Evolutionary conservation across 2,329 filamentous ascomycete species (phyloP), one percentile per base, ranked within the genome.

Genomic region (Pestalotiopsis sp.): DNA sequence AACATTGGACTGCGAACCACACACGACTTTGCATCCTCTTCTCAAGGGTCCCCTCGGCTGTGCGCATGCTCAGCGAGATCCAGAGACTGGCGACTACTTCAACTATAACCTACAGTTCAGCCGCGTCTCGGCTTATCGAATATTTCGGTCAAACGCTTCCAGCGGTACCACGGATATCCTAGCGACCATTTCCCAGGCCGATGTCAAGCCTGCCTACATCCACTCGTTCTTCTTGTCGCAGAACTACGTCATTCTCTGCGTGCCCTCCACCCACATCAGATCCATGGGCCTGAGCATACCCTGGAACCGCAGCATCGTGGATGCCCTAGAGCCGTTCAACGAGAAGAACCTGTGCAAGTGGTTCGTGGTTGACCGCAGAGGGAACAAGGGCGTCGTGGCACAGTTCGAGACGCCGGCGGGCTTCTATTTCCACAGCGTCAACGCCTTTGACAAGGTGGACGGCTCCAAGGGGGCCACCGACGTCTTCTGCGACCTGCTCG

Each of bases 381-480:
- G 83, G 2, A 86, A 84, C 3, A 84, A 84, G 62, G 93, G 93
- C 0, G 81, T 96, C 0, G 85, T 96, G 0, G 91, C 88, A 7
- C 87, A 85, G 1, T 95, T 92, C 74, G 86, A 90, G 20, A 91
- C 88, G 17, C 85, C 88, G 0, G 86, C 92, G 0, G 90, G 90
- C 61, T 97, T 95, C 82, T 91, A 89, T 79, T 97, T 97, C 78
- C 93, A 97, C 79, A 88, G 88, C 0, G 83, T 93, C 76, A 97
- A 97, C 72, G 88, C 92, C 0, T 96, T 90, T 76, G 92, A 95
- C 74, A 87, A 93, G 71, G 71, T 74, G 0, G 77, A 81, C 38
- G 80, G 79, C 5, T 72, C 63, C 1, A 80, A 83, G 1, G 73
- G 76, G 0, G 76, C 75, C 0, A 68, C 80, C 4, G 84, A 90